phyloP scores from a whole-genome alignment of 2,329 filamentous ascomycete species.

The Penicillium brasilianum region DNA sequence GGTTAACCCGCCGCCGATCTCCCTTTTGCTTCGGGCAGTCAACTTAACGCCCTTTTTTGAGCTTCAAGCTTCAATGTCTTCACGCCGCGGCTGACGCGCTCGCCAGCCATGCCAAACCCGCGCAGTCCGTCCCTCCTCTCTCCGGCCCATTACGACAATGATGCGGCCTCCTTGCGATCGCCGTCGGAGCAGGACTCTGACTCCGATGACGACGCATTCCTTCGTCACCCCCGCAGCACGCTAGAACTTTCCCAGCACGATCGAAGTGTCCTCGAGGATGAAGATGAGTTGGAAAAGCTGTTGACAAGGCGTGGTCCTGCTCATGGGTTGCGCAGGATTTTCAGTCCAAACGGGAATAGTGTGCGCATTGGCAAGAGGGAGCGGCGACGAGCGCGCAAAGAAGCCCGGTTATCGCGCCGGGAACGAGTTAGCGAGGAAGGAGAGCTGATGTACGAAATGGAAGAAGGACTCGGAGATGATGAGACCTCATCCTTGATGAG shows the following conservation, averaged over 20 bases:
- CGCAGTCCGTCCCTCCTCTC: slow-evolving; percentile 61
- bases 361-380: slow-evolving; percentile 57
- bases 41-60: slow-evolving; percentile 3
- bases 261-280: slow-evolving; percentile 72
- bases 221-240: slow-evolving; percentile 69
- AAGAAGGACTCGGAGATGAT: slow-evolving; percentile 71
- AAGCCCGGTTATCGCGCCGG: slow-evolving; percentile 54
- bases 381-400: slow-evolving; percentile 57
- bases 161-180: slow-evolving; percentile 69
- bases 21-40: slow-evolving; percentile 10
- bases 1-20: slow-evolving; percentile 14
- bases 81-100: slow-evolving; percentile 25
- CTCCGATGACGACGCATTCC: slow-evolving; percentile 74
- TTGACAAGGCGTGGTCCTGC: slow-evolving; percentile 48
- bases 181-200: slow-evolving; percentile 72
- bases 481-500: slow-evolving; percentile 64
- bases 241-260: slow-evolving; percentile 73
- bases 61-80: slow-evolving; percentile 30
- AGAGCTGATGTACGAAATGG: slow-evolving; percentile 87
- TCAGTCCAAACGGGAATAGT: slow-evolving; percentile 52
- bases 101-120: slow-evolving; percentile 29
- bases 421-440: slow-evolving; percentile 68
- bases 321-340: slow-evolving; percentile 46
- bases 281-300: slow-evolving; percentile 64
- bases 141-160: slow-evolving; percentile 69